Evolutionary conservation across 257 asterid species (phyloP), one percentile per base, ranked within the genome.

Genomic region (Solanum neorickii): DNA sequence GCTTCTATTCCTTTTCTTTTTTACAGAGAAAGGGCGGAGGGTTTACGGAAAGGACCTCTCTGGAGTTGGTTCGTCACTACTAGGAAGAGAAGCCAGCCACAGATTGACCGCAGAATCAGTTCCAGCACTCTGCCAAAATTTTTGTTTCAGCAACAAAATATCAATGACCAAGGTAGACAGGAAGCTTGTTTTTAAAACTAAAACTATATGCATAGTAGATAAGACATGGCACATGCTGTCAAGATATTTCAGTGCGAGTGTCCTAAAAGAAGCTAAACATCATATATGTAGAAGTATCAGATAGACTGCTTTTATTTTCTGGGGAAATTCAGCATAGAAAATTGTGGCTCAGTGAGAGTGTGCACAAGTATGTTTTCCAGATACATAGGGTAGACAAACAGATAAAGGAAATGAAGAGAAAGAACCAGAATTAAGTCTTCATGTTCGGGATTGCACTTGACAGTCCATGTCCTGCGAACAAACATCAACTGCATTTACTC

Each of bases 91-190:
- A 86, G 94, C 94, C 88, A 88, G 62, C 99, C 99, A 97, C 88
- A 97, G 89, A 92, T 94, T 96, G 89, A 97, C 98, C 88, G 98
- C 96, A 33, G 99, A 94, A 83, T 97, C 99, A 62, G 99, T 97
- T 90, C 99, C 99, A 91, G 97, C 95, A 92, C 99, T 97, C 99
- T 97, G 92, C 93, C 92, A 89, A 90, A 89, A 87, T 73, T 86
- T 86, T 60, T 72, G 86, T 87, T 82, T 72, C 73, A 89, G 92
- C 83, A 94, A 92, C 75, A 80, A 88, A 47, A 37, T 31, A 85
- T 77, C 83, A 80, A 49, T 49, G 88, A 76, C 87, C 75, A 87
- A 39, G 90, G 86, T 87, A 88, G 86, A 87, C 62, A 44, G 14
- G 7, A 73, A 5, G 14, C 80, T 65, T 83, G 68, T 46, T 86